Percentiles rank a stretch among this genome's conserved stretches.
Conservation (phyloP, 495 filamentous ascomycete species). For the Delitschia confertaspora region DNA sequence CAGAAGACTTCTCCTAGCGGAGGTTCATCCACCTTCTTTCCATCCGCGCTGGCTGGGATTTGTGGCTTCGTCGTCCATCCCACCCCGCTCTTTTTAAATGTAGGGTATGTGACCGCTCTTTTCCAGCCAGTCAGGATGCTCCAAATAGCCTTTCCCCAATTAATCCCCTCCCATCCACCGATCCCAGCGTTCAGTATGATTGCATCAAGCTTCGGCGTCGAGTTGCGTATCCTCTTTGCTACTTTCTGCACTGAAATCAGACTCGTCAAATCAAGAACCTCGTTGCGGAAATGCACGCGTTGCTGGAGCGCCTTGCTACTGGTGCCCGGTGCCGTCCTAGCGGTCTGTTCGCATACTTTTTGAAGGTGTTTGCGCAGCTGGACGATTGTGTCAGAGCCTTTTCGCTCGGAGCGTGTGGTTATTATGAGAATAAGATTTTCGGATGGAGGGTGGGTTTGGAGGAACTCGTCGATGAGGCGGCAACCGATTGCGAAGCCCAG, state of each 20-base stretch:
- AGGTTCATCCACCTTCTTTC: constrained; percentile 37
- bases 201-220: constrained; percentile 59
- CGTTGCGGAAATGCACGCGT: constrained; percentile 38
- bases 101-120: constrained; percentile 65
- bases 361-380: constrained; percentile 46
- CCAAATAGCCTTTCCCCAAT: constrained; percentile 58
- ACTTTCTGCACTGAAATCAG: constrained; percentile 47
- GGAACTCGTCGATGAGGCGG: constrained; percentile 87
- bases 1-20: constrained; percentile 73
- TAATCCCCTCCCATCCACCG: constrained; percentile 73
- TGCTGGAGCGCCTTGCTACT: constrained; percentile 44
- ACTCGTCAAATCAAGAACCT: constrained; percentile 47
- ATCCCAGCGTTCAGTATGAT: constrained; percentile 83
- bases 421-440: constrained; percentile 57
- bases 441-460: constrained; percentile 51
- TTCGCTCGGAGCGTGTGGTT: constrained; percentile 53
- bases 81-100: constrained; percentile 55
- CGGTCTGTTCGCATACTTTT: constrained; percentile 36
- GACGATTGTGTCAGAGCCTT: constrained; percentile 51
- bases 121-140: constrained; percentile 55
- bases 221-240: constrained; percentile 39
- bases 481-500: constrained; percentile 80
- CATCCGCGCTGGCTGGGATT: constrained; percentile 10
- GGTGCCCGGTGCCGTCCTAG: constrained; percentile 38
- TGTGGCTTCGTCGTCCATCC: constrained; percentile 47